Percentiles rank a stretch among this genome's conserved stretches.
Evolutionary conservation across 2,329 filamentous ascomycete genomes (phyloP).

Genomic region (Sporothrix variecibatus): DNA sequence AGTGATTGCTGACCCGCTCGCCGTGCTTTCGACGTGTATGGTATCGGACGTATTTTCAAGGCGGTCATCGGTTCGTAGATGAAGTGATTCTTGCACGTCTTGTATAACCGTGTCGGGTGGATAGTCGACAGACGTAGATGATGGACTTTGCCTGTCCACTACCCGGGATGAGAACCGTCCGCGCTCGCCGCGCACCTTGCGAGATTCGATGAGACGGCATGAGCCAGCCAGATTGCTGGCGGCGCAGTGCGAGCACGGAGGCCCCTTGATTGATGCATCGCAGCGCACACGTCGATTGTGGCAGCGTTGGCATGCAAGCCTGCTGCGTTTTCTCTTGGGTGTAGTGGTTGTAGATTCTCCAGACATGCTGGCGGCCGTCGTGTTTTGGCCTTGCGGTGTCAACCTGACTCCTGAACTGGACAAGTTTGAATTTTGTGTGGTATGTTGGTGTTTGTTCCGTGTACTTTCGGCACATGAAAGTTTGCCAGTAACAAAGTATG

Average conservation of each 20-base stretch:
- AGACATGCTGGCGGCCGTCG: background rate
- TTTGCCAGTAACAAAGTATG: no score
- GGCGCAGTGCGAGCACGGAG: background rate
- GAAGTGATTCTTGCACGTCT: no score
- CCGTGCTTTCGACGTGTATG: background rate
- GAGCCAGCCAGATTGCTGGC: background rate
- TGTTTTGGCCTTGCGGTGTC: no score
- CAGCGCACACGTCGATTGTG: constrained; percentile 7
- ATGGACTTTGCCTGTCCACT: background rate
- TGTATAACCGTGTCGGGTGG: background rate
- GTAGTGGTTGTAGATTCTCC: background rate
- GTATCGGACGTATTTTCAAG: no score
- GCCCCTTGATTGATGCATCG: background rate
- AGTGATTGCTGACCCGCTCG: no score
- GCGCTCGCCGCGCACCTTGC: background rate
- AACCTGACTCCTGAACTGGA: no score
- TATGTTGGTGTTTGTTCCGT: no score
- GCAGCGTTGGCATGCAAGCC: constrained; percentile 12
- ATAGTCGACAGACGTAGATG: background rate
- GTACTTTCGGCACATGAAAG: no score
- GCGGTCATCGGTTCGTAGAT: no score
- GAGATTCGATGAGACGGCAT: constrained; percentile 12
- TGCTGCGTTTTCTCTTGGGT: background rate
- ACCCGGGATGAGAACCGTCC: background rate
- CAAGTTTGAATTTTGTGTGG: no score